phyloP scores from a whole-genome alignment of 2,329 filamentous ascomycete genomes.

The Sporothrix globosa region DNA sequence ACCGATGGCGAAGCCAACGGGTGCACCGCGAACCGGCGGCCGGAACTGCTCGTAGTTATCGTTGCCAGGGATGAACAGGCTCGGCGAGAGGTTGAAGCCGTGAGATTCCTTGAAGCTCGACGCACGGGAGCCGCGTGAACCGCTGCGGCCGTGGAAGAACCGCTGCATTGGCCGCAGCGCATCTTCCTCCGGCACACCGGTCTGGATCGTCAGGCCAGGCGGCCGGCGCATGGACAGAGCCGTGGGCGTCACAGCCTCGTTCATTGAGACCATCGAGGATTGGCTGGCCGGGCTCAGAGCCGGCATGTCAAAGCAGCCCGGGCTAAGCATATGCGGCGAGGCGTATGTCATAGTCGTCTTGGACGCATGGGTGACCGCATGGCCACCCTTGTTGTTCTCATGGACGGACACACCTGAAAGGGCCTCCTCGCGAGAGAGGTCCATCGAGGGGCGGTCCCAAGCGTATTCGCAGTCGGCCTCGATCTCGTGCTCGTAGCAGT shows the following conservation, averaged over 20 bases:
- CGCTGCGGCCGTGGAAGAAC: conserved; percentile 45
- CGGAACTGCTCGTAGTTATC: conserved; percentile 52
- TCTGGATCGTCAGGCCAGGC: conserved; percentile 35
- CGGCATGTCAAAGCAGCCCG: conserved; percentile 49
- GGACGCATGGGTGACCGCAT: conserved; percentile 27
- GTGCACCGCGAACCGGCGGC: conserved; percentile 34
- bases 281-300: conserved; percentile 56
- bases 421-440: conserved; percentile 46
- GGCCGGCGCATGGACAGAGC: conserved; percentile 39
- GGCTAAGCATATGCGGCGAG: conserved; percentile 41
- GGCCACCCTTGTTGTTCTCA: conserved; percentile 24
- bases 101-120: conserved; percentile 63
- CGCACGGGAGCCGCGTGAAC: conserved; percentile 48
- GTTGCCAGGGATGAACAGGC: conserved; percentile 60
- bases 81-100: conserved; percentile 63
- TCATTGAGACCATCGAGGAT: conserved; percentile 46
- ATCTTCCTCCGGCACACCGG: conserved; percentile 16
- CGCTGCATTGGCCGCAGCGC: conserved; percentile 31
- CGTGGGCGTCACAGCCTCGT: conserved; percentile 53
- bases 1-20: conserved; percentile 35
- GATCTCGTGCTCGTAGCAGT: conserved; percentile 69
- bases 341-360: conserved; percentile 4
- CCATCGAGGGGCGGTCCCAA: conserved; percentile 63
- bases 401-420: conserved; percentile 38
- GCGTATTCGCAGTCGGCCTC: conserved; percentile 69